phyloP scores from a whole-genome alignment of 2,329 filamentous ascomycete genomes.

The Cladosporium sp. region DNA sequence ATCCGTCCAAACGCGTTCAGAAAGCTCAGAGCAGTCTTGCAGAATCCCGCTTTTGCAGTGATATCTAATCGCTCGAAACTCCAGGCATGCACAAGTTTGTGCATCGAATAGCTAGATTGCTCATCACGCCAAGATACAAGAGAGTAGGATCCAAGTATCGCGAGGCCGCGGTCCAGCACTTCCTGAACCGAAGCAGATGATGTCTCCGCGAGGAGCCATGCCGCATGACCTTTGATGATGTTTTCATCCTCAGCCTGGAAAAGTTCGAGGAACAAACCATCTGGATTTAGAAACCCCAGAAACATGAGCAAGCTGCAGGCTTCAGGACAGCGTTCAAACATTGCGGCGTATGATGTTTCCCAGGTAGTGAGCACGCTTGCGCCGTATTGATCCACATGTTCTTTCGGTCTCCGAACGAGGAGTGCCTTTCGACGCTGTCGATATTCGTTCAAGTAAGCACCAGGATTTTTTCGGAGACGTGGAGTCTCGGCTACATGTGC shows the following conservation, averaged over 20 bases:
- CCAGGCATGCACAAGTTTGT: slow-evolving; percentile 30
- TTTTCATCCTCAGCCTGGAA: background rate
- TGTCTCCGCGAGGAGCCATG: background rate
- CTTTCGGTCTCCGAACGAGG: background rate
- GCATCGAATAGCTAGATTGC: slow-evolving; percentile 27
- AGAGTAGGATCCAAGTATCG: slow-evolving; percentile 22
- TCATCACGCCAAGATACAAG: slow-evolving; percentile 25
- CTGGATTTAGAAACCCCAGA: background rate
- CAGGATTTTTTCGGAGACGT: background rate
- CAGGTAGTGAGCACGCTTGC: slow-evolving; percentile 31
- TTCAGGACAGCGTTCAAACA: slow-evolving; percentile 20
- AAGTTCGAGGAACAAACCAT: background rate
- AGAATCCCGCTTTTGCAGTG: background rate
- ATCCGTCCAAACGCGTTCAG: background rate
- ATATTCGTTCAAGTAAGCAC: background rate
- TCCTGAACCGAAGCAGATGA: background rate
- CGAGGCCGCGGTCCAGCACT: slow-evolving; percentile 3
- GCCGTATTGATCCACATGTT: slow-evolving; percentile 25
- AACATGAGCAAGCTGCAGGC: slow-evolving; percentile 20
- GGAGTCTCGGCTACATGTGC: background rate
- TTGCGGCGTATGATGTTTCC: slow-evolving; percentile 26
- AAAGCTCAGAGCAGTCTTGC: background rate
- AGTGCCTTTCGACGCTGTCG: background rate
- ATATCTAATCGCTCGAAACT: slow-evolving; percentile 4
- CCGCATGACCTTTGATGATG: background rate